Conservation (phyloP, 805 yeast species). For the Brettanomyces bruxellensis region DNA sequence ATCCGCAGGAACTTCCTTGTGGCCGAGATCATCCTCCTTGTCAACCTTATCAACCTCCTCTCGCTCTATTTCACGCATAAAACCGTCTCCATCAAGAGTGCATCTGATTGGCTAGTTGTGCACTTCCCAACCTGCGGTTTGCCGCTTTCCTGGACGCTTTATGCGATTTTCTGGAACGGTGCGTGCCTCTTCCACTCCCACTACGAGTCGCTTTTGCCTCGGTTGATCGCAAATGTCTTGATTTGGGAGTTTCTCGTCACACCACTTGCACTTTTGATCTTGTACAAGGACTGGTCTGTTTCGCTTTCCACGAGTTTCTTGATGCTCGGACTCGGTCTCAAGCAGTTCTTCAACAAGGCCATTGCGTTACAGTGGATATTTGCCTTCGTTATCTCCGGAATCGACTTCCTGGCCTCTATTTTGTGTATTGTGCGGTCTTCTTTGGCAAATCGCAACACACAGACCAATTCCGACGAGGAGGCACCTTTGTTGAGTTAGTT, state of each 20-base stretch:
- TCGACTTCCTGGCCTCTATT: constrained; percentile 43
- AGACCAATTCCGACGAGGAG: constrained; percentile 16
- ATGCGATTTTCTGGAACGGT: constrained; percentile 78
- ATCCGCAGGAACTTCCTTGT: constrained; percentile 48
- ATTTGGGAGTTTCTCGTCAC: constrained; percentile 71
- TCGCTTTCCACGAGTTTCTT: constrained; percentile 53
- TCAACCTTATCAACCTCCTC: constrained; percentile 53
- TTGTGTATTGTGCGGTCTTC: constrained; percentile 35
- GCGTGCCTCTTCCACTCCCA: constrained; percentile 63
- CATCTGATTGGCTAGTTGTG: constrained; percentile 43
- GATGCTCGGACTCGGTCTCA: constrained; percentile 57
- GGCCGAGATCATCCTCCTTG: constrained; percentile 47
- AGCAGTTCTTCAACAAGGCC: constrained; percentile 58
- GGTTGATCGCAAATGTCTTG: constrained; percentile 62
- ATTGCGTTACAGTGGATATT: constrained; percentile 84
- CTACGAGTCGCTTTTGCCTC: constrained; percentile 41
- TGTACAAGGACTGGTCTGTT: constrained; percentile 63
- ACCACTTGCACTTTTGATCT: constrained; percentile 47
- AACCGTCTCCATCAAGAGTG: constrained; percentile 46
- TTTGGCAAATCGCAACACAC: constrained; percentile 6
- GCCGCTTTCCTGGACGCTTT: constrained; percentile 69
- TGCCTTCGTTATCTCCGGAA: constrained; percentile 57
- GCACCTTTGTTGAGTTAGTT: constrained; percentile 24
- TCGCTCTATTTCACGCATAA: constrained; percentile 48
- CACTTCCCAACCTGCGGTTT: constrained; percentile 62